Evolutionary conservation across 805 yeast genomes (phyloP).

Genomic region (Scheffersomyces amazonensis): DNA sequence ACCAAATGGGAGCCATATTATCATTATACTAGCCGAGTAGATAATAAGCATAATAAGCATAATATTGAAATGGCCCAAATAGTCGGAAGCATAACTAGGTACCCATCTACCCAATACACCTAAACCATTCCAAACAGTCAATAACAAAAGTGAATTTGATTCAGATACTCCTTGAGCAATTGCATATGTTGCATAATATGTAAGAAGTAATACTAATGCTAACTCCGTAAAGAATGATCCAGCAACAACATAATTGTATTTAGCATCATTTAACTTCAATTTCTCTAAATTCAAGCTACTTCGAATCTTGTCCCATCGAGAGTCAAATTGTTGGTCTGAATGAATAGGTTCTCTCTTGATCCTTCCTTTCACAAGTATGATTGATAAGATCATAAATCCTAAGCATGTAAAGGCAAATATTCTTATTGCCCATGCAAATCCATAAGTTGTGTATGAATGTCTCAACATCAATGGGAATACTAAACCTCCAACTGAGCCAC

Average conservation of each 20-base stretch:
- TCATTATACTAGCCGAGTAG: conserved; percentile 21
- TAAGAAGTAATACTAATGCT: conserved; percentile 23
- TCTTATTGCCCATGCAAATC: conserved; percentile 60
- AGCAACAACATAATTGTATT: conserved; percentile 21
- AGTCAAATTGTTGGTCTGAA: neutral
- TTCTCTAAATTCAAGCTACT: conserved; percentile 4
- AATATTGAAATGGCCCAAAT: conserved; percentile 27
- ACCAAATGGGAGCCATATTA: conserved; percentile 36
- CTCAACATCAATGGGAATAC: conserved; percentile 54
- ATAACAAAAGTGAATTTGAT: conserved; percentile 22
- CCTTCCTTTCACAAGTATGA: conserved; percentile 26
- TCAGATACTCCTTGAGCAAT: conserved; percentile 28
- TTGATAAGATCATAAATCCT: conserved; percentile 21
- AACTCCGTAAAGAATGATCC: conserved; percentile 33
- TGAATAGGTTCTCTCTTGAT: conserved; percentile 7
- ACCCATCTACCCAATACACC: conserved; percentile 31
- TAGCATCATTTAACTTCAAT: conserved; percentile 15
- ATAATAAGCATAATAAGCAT: conserved; percentile 28
- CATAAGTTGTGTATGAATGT: conserved; percentile 42
- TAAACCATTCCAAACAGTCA: conserved; percentile 27
- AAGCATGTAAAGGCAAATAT: conserved; percentile 36
- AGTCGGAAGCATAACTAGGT: conserved; percentile 27
- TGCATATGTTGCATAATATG: conserved; percentile 33
- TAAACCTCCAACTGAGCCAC: conserved; percentile 68
- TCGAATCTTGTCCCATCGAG: conserved; percentile 3